A percentile compares a stretch with the other conserved stretches of the same genome.
phyloP scores from a whole-genome alignment of 2,329 filamentous ascomycete species.

The Phaeomoniella chlamydospora region DNA sequence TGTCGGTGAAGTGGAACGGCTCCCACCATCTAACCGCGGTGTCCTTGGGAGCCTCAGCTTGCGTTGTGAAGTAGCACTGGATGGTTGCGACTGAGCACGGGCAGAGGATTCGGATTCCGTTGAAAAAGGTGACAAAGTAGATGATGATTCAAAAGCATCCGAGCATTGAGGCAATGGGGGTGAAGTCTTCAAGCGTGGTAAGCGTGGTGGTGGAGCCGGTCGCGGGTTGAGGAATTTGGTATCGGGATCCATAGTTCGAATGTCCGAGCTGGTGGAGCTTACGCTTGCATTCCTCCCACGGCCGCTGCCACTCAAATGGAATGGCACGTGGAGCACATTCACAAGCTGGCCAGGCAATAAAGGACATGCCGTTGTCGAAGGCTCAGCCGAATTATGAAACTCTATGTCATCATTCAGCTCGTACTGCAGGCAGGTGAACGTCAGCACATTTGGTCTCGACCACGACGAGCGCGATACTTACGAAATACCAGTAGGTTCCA shows the following conservation, averaged over 20 bases:
- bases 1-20: slow-evolving; percentile 20
- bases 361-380: slow-evolving; percentile 66
- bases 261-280: slow-evolving; percentile 42
- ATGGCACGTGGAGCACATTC: slow-evolving; percentile 70
- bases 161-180: slow-evolving; percentile 15
- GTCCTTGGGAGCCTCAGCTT: slow-evolving; percentile 12
- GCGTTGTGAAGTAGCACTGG: slow-evolving; percentile 3
- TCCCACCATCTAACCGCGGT: slow-evolving; percentile 12
- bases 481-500: slow-evolving; percentile 89
- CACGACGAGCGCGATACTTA: slow-evolving; percentile 40
- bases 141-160: not conserved
- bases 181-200: slow-evolving; percentile 30
- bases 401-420: slow-evolving; percentile 67
- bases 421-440: too few relatives aligned
- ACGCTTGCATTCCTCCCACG: slow-evolving; percentile 45
- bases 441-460: too few relatives aligned
- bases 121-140: not conserved
- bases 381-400: slow-evolving; percentile 56
- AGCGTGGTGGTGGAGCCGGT: slow-evolving; percentile 35
- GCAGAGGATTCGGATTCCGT: not conserved
- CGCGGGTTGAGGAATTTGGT: slow-evolving; percentile 62
- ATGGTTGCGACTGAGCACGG: not conserved
- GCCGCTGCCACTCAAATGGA: slow-evolving; percentile 37
- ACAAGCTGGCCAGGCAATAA: slow-evolving; percentile 76
- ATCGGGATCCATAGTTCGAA: slow-evolving; percentile 62